phyloP scores from a whole-genome alignment of 2,329 filamentous ascomycete genomes.

The Stromatinia cepivora region DNA sequence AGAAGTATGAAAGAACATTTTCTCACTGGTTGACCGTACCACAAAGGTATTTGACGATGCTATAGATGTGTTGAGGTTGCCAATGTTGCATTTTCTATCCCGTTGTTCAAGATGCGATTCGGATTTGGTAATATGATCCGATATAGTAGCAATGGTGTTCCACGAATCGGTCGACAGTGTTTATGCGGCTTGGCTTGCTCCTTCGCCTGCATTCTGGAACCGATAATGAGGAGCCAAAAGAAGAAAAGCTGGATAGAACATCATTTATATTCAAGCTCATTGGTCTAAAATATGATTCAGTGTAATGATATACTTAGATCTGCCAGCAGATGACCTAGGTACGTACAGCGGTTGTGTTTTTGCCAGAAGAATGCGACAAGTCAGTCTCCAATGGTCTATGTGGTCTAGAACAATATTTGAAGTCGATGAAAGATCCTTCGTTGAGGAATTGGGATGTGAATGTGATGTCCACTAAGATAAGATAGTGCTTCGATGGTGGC shows the following conservation, averaged over 20 bases:
- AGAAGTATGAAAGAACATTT: neutral
- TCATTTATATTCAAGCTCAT: neutral
- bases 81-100: neutral
- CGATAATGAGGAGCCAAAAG: neutral
- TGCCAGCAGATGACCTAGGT: constrained; percentile 16
- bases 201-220: constrained; percentile 13
- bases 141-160: neutral
- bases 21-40: neutral
- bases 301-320: constrained; percentile 4
- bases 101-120: neutral
- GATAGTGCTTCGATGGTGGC: no score
- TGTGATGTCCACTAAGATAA: neutral
- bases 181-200: neutral
- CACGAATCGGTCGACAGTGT: constrained; percentile 10
- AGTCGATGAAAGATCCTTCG: neutral
- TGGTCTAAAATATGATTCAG: neutral
- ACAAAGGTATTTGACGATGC: neutral
- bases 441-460: neutral
- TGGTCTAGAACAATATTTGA: neutral
- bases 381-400: neutral
- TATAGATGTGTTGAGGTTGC: neutral
- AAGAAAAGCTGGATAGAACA: neutral
- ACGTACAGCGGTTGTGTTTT: neutral
- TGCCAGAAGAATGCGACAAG: neutral
- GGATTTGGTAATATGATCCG: neutral